These are phyloP conservation scores for Podospora anserina DNA, from an alignment of 495 filamentous ascomycete species.

Conservation along the genomic window DNA sequence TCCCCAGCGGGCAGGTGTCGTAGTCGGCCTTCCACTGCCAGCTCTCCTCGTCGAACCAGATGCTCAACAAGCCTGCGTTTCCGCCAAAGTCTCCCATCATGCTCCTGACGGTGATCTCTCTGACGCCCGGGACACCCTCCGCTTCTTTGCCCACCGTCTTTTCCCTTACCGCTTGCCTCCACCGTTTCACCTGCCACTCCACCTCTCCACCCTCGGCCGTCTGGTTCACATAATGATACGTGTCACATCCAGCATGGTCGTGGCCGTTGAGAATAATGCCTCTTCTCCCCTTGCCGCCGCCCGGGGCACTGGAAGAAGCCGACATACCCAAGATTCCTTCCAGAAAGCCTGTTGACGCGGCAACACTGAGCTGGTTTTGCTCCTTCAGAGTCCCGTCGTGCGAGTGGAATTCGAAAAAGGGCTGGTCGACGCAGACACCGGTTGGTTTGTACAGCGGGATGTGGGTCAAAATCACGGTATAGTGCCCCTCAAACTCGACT, in stretches of 20 bases:
- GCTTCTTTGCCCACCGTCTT: slow-evolving; percentile 29
- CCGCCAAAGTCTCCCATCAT: slow-evolving; percentile 97
- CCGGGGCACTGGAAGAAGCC: slow-evolving; percentile 52
- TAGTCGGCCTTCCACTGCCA: slow-evolving; percentile 82
- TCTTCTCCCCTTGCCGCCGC: slow-evolving; percentile 55
- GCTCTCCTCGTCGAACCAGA: slow-evolving; percentile 75
- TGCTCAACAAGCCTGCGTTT: slow-evolving; percentile 78
- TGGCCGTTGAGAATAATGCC: slow-evolving; percentile 85
- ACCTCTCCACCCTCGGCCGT: slow-evolving; percentile 28
- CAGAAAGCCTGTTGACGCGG: slow-evolving; percentile 64
- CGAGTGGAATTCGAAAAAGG: slow-evolving; percentile 71
- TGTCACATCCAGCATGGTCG: slow-evolving; percentile 91
- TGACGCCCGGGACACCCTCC: slow-evolving; percentile 52
- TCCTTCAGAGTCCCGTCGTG: slow-evolving; percentile 71
- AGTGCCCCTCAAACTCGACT: slow-evolving; percentile 62
- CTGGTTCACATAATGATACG: slow-evolving; percentile 71
- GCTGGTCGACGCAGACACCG: slow-evolving; percentile 80
- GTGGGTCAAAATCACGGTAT: slow-evolving; percentile 85
- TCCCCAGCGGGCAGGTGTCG: slow-evolving; percentile 68
- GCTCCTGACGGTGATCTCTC: slow-evolving; percentile 90
- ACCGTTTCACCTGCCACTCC: slow-evolving; percentile 45
- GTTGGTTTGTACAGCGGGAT: slow-evolving; percentile 81
- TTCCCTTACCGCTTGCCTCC: slow-evolving; percentile 34
- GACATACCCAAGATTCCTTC: slow-evolving; percentile 77
- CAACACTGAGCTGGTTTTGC: slow-evolving; percentile 82